Conservation (phyloP, 2,329 filamentous ascomycete genomes). For the Leptographium wingfieldii region DNA sequence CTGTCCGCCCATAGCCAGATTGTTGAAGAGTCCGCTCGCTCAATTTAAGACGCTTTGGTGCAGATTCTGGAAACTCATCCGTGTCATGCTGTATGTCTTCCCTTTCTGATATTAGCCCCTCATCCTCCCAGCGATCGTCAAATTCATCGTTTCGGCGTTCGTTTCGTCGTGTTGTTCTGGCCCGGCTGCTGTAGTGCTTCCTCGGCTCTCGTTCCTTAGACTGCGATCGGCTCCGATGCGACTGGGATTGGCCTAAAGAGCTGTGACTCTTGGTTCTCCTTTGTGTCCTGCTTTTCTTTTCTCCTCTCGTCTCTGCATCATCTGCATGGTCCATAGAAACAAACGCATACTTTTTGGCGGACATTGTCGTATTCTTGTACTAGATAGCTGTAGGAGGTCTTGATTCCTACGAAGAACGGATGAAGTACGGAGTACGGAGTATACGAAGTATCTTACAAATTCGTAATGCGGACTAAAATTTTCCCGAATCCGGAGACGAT, state of each 20-base stretch:
- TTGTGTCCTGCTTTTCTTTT: slow-evolving; percentile 33
- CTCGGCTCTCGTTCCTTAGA: slow-evolving; percentile 17
- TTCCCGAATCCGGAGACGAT: not conserved
- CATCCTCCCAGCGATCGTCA: slow-evolving; percentile 73
- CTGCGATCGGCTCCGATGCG: slow-evolving; percentile 16
- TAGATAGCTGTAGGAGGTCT: too few species aligned
- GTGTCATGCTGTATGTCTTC: slow-evolving; percentile 24
- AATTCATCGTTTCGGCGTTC: slow-evolving; percentile 35
- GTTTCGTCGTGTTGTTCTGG: slow-evolving; percentile 26
- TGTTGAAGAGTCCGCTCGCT: slow-evolving; percentile 28
- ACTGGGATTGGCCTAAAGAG: slow-evolving; percentile 15
- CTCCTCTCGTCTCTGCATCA: slow-evolving; percentile 32
- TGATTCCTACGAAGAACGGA: too few species aligned
- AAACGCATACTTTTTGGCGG: slow-evolving; percentile 51
- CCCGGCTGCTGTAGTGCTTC: slow-evolving; percentile 23
- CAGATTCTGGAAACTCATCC: slow-evolving; percentile 53
- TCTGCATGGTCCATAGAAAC: slow-evolving; percentile 54
- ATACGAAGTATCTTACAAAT: not conserved
- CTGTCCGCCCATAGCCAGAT: not conserved
- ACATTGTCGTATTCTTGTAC: slow-evolving; percentile 11
- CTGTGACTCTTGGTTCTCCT: slow-evolving; percentile 28
- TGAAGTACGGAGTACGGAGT: too few species aligned
- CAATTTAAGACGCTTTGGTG: slow-evolving; percentile 57
- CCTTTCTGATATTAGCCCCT: slow-evolving; percentile 40
- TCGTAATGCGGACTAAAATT: slow-evolving; percentile 5